A percentile compares a stretch with the other conserved stretches of the same genome.
Evolutionary conservation across 148 eudicot species (phyloP).

Genomic region (Rhododendron molle): DNA sequence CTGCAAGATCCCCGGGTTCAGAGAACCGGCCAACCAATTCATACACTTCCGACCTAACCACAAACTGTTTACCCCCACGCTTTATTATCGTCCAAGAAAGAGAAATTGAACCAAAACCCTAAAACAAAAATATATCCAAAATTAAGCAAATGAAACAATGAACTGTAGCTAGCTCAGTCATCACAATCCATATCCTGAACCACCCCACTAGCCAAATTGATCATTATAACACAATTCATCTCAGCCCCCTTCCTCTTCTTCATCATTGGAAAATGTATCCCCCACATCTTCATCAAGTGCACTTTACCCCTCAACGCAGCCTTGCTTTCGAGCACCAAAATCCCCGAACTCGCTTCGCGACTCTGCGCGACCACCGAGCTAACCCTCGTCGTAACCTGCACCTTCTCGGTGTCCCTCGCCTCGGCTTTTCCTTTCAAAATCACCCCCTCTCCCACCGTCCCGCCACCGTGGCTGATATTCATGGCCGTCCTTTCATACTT

Average conservation of each 20-base stretch:
- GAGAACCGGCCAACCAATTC: not conserved
- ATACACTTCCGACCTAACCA: not conserved
- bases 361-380: not conserved
- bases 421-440: constrained; percentile 14
- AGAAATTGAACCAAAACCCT: not conserved
- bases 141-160: not conserved
- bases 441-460: constrained; percentile 15
- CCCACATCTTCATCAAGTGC: constrained; percentile 13
- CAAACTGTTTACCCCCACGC: not conserved
- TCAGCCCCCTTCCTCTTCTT: constrained; percentile 17
- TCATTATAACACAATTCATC: constrained; percentile 24
- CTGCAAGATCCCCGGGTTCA: too few relatives aligned
- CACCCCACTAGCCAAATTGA: constrained; percentile 18
- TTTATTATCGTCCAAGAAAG: not conserved
- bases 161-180: not conserved
- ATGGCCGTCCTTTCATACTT: constrained; percentile 11
- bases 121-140: not conserved
- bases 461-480: constrained; percentile 11
- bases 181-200: constrained; percentile 22
- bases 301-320: constrained; percentile 23
- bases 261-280: not conserved
- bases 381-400: constrained; percentile 10
- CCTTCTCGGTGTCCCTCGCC: constrained; percentile 10
- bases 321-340: constrained; percentile 14
- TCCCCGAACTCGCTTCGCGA: constrained; percentile 14